These are phyloP conservation scores for Musa acuminata DNA, from an alignment of 176 grass and related monocot species.

Conservation along the genomic window DNA sequence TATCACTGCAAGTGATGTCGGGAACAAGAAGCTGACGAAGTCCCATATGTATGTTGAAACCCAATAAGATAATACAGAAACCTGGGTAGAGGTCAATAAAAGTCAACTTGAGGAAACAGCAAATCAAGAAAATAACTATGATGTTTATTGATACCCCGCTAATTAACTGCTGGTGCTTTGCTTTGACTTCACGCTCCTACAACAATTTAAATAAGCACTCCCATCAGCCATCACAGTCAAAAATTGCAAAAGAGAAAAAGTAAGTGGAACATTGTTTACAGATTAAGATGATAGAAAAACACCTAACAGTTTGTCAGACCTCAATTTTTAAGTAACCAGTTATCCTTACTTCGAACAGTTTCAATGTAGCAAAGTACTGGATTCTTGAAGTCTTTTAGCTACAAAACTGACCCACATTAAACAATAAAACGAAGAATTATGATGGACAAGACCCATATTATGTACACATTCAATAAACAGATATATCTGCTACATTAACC, in stretches of 20 bases:
- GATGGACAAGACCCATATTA: no score
- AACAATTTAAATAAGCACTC: constrained; percentile 16
- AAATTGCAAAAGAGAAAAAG: neutral
- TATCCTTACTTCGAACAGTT: no score
- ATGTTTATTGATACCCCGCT: constrained; percentile 37
- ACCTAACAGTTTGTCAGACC: neutral
- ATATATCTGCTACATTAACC: no score
- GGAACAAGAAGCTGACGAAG: constrained; percentile 44
- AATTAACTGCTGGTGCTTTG: constrained; percentile 49
- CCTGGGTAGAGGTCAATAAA: constrained; percentile 15
- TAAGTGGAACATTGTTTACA: neutral
- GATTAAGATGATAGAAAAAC: neutral
- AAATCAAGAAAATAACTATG: neutral
- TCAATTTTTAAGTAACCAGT: neutral
- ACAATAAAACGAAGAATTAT: no score
- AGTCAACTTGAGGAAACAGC: constrained; percentile 5
- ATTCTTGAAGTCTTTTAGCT: no score
- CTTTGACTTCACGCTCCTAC: constrained; percentile 46
- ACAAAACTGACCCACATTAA: no score
- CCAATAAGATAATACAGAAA: constrained; percentile 46
- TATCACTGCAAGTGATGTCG: constrained; percentile 27
- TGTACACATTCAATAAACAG: no score
- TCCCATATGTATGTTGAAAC: constrained; percentile 45
- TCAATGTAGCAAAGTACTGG: no score
- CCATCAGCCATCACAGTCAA: neutral